A percentile compares a stretch with the other conserved stretches of the same genome.
Conservation (phyloP, 2,329 filamentous ascomycete species). For the Beauveria bassiana region DNA sequence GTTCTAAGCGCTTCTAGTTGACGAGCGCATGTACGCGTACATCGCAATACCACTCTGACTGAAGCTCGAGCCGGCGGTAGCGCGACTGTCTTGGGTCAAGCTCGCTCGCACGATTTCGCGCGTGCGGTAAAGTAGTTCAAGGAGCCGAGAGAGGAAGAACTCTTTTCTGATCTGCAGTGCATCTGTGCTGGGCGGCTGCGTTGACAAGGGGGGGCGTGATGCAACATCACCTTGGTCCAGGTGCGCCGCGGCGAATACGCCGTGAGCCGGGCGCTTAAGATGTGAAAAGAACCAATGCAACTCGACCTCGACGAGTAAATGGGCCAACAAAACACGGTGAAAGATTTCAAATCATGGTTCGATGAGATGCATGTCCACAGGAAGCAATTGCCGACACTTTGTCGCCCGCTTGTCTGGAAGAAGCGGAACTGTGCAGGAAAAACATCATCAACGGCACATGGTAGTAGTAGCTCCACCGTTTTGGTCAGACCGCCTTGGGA, state of each 20-base stretch:
- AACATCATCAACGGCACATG: not conserved
- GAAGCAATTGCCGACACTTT: not conserved
- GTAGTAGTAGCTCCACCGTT: not conserved
- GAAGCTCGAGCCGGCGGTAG: not conserved
- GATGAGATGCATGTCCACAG: not conserved
- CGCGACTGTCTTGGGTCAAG: not conserved
- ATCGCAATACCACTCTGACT: not conserved
- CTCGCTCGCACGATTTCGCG: not conserved
- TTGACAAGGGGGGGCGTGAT: constrained; percentile 1
- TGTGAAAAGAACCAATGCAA: not conserved
- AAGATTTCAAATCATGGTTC: not conserved
- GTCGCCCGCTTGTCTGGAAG: not conserved
- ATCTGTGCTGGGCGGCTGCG: not conserved
- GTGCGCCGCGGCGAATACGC: not conserved
- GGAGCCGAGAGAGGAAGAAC: not conserved
- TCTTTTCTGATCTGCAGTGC: not conserved
- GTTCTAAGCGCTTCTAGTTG: not conserved
- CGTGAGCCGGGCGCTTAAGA: constrained; percentile 8
- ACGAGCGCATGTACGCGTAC: not conserved
- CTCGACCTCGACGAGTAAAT: not conserved
- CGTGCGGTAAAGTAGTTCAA: not conserved
- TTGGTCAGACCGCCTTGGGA: not conserved
- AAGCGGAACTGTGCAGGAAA: not conserved
- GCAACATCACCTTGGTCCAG: not conserved
- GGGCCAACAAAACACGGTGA: not conserved